These are phyloP conservation scores for Cutaneotrichosporon cutaneum DNA, from an alignment of 1,284 basidiomycete genomes.

Conservation along the genomic window DNA sequence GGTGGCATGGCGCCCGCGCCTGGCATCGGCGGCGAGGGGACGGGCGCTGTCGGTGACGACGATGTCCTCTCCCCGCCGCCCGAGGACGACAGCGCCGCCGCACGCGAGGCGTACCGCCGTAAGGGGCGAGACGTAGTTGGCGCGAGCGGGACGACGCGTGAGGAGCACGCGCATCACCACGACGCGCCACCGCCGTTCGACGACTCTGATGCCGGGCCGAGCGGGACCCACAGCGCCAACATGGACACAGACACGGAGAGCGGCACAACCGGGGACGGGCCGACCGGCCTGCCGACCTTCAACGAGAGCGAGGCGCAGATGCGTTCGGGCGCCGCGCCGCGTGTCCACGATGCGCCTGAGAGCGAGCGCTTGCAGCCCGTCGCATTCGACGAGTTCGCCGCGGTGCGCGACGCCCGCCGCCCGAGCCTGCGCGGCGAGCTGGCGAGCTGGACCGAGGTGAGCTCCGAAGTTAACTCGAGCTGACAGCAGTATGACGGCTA, in stretches of 20 bases:
- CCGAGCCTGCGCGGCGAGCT: conserved; percentile 37
- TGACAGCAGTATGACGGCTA: conserved; percentile 51
- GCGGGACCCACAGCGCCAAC: conserved; percentile 10
- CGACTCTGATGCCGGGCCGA: conserved; percentile 10
- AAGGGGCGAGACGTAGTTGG: conserved; percentile 52
- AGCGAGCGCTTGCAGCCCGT: conserved; percentile 34
- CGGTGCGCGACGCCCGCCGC: background rate
- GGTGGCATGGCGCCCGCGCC: conserved; percentile 28
- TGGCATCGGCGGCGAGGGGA: conserved; percentile 10
- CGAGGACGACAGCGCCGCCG: conserved; percentile 29
- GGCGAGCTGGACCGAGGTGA: conserved; percentile 48
- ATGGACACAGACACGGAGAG: conserved; percentile 1
- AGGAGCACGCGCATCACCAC: background rate
- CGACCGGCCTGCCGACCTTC: conserved; percentile 38
- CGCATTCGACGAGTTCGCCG: conserved; percentile 25
- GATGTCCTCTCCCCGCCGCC: conserved; percentile 15
- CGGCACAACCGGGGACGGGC: background rate
- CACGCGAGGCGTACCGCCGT: conserved; percentile 48
- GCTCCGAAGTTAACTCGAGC: conserved; percentile 10
- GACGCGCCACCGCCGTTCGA: conserved; percentile 44
- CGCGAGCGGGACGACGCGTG: conserved; percentile 36
- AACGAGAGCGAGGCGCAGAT: conserved; percentile 44
- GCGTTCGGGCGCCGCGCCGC: conserved; percentile 35
- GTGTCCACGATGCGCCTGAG: conserved; percentile 19
- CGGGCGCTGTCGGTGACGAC: conserved; percentile 8